These are phyloP conservation scores for Trametopsis cervina DNA, from an alignment of 768 basidiomycete species.

Conservation along the genomic window DNA sequence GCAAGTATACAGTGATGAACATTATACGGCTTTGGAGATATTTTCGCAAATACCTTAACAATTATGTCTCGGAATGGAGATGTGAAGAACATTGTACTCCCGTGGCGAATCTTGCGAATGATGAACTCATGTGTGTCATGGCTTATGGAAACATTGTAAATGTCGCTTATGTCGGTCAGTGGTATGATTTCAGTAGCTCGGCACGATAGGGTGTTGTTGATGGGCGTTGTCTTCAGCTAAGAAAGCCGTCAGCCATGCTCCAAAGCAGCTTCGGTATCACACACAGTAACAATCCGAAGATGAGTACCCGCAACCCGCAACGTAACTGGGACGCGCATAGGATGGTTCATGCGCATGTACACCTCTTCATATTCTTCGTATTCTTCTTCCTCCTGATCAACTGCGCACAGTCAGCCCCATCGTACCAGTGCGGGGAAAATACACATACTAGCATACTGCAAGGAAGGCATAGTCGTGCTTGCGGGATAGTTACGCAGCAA, in stretches of 20 bases:
- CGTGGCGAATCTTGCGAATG: constrained; percentile 65
- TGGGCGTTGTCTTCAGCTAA: constrained; percentile 63
- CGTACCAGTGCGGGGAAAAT: no score
- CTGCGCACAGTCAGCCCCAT: no score
- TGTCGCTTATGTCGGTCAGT: constrained; percentile 77
- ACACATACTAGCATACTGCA: constrained; percentile 50
- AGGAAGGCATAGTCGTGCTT: constrained; percentile 33
- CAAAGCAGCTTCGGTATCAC: constrained; percentile 20
- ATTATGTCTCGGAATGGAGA: constrained; percentile 63
- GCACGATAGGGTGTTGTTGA: constrained; percentile 63
- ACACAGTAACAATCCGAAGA: constrained; percentile 69
- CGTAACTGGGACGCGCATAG: constrained; percentile 65
- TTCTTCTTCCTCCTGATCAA: constrained; percentile 54
- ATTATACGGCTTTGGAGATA: neutral
- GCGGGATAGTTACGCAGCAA: constrained; percentile 44
- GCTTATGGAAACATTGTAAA: constrained; percentile 75
- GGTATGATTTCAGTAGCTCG: constrained; percentile 79
- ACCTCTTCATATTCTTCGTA: constrained; percentile 51
- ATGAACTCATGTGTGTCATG: constrained; percentile 78
- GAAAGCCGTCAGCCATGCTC: neutral
- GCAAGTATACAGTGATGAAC: neutral
- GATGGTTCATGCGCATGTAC: constrained; percentile 57
- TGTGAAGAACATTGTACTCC: constrained; percentile 69
- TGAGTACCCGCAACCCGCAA: constrained; percentile 64
- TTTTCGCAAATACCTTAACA: constrained; percentile 48